Conservation (phyloP, 495 filamentous ascomycete genomes). For the Penicillium bovifimosum region DNA sequence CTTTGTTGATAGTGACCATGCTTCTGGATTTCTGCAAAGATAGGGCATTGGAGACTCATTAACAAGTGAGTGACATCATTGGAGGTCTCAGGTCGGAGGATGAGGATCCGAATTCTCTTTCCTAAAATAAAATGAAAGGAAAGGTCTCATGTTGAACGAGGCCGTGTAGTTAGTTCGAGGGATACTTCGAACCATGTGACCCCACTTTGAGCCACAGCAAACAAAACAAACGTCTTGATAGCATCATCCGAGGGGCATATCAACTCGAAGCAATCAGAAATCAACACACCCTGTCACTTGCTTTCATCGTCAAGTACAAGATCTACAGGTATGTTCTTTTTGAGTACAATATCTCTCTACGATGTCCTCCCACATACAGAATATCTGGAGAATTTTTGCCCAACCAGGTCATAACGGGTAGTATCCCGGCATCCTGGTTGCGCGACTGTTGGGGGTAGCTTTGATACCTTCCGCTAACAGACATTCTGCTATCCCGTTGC, state of each 20-base stretch:
- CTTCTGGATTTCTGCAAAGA: too few relatives aligned
- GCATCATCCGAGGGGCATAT: conserved; percentile 7
- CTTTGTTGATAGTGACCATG: too few relatives aligned
- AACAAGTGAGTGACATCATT: too few relatives aligned
- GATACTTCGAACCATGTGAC: neutral
- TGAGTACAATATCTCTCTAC: too few relatives aligned
- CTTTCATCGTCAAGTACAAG: neutral
- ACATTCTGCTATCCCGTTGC: neutral
- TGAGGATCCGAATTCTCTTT: too few relatives aligned
- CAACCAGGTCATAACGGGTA: neutral
- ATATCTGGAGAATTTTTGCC: neutral
- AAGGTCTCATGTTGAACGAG: too few relatives aligned
- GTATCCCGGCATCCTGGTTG: neutral
- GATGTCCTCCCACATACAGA: neutral
- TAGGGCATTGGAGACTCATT: too few relatives aligned
- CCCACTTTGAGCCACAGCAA: neutral
- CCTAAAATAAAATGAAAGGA: too few relatives aligned
- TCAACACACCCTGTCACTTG: neutral
- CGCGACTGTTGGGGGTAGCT: neutral
- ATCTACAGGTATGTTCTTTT: neutral
- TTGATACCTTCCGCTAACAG: neutral
- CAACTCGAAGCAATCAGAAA: neutral
- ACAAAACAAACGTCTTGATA: conserved; percentile 2
- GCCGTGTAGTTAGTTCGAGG: neutral
- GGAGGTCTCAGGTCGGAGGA: too few relatives aligned